Conservation (phyloP, 2,329 filamentous ascomycete species). For the Apiospora rasikravindrae region DNA sequence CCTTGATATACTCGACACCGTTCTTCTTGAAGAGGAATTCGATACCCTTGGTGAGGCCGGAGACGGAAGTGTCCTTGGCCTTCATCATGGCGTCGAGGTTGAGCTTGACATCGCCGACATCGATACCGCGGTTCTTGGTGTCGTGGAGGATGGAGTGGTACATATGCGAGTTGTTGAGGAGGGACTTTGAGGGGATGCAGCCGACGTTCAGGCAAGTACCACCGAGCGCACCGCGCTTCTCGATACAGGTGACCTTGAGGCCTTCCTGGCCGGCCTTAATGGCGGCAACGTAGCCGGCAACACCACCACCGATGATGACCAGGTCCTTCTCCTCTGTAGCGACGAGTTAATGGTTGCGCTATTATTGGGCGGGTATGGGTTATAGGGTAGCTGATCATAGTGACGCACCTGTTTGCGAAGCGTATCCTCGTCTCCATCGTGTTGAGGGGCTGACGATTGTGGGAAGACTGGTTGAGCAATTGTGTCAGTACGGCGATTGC, state of each 20-base stretch:
- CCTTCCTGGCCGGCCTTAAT: slow-evolving; percentile 99
- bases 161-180: slow-evolving; percentile 98
- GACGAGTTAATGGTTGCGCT: slow-evolving; percentile 32
- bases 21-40: slow-evolving; percentile 99
- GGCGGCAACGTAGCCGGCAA: slow-evolving; percentile 97
- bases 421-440: slow-evolving; percentile 64
- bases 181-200: slow-evolving; percentile 98
- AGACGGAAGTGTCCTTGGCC: slow-evolving; percentile 92
- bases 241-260: slow-evolving; percentile 96
- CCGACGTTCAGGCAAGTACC: slow-evolving; percentile 99
- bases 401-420: slow-evolving; percentile 60
- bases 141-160: slow-evolving; percentile 98
- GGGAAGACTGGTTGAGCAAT: slow-evolving; percentile 50
- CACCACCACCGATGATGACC: slow-evolving; percentile 96
- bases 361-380: slow-evolving; percentile 7
- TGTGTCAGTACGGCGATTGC: slow-evolving; percentile 21
- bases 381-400: slow-evolving; percentile 15
- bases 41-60: slow-evolving; percentile 91
- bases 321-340: slow-evolving; percentile 87
- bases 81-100: slow-evolving; percentile 98
- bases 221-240: slow-evolving; percentile 94
- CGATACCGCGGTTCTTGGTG: slow-evolving; percentile 95
- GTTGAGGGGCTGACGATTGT: slow-evolving; percentile 53
- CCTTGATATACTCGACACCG: slow-evolving; percentile 97
- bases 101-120: slow-evolving; percentile 95